Base-by-base conservation (phyloP, 169 alveolate genomes). In the Cryptosporidium parvum region DNA sequence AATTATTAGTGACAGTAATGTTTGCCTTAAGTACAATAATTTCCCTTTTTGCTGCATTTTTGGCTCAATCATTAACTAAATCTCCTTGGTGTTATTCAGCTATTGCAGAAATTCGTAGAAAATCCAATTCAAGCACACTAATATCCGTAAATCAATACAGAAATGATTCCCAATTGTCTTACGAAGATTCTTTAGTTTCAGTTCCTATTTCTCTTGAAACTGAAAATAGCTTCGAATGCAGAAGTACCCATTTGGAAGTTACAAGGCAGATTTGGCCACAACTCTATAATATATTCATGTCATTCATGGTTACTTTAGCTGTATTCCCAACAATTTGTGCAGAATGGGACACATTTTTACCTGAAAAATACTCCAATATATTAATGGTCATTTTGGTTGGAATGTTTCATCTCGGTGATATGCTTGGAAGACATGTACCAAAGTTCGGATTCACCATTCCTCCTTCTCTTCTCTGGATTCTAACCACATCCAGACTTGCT, bases 201-300 rank as follows among this genome's bases (percentile, higher is more conserved):
- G 51, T 23, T 51, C 85, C 85, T 16, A 80, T 80, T 33, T 80
- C 89, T 3, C 69, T 80, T 26, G 89, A 80, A 14, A 62, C 75
- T 10, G 89, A 80, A 33, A 44, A 39, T 26, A 80, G 65, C 52
- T 59, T 62, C 23, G 89, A 80, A 37, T 61, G 42, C 70, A 73
- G 48, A 52, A 73, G 52, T 12, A 80, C 44, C 23, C 37, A 59
- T 16, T 29, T 80, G 62, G 75, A 80, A n/a, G 89, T 80, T 4
- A 62, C 89, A n/a, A 80, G 80, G 45, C 89, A 62, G 23, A 80
- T 80, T 37, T 80, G 89, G 89, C 89, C 73, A 37, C 89, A 80
- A n/a, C 89, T 80, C 18, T 80, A 80, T 39, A 80, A 80, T 65
- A 80, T 80, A 23, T 80, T 80, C n/a, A 80, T 80, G 75, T 62